Percentiles rank a stretch among this genome's conserved stretches.
Evolutionary conservation across 306 rosid species (phyloP).

Genomic region (Cyamopsis tetragonoloba): DNA sequence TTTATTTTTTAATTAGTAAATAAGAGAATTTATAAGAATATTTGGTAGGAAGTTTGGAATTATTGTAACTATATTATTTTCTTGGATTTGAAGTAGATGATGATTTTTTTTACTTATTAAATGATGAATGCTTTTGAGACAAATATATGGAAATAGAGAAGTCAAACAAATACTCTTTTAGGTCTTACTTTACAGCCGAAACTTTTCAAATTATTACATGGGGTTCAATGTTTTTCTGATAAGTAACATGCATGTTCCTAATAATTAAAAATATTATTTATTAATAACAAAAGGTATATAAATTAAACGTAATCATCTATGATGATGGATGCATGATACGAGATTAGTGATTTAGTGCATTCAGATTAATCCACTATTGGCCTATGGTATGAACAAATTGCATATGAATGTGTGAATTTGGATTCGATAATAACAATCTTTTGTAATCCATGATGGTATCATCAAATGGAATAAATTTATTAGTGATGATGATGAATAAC

Average conservation of each 20-base stretch:
- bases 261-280: no score
- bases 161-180: slow-evolving; percentile 2
- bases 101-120: not conserved
- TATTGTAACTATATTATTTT: not conserved
- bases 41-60: slow-evolving; percentile 12
- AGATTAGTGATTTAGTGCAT: not conserved
- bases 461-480: not conserved
- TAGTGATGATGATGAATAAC: slow-evolving; percentile 9
- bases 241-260: slow-evolving; percentile 11
- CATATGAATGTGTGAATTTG: not conserved
- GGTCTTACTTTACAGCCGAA: slow-evolving; percentile 26
- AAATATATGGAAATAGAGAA: not conserved
- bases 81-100: not conserved
- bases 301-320: not conserved
- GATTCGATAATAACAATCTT: not conserved
- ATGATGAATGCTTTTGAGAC: not conserved
- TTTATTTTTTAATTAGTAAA: no score
- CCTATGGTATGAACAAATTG: not conserved
- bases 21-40: no score
- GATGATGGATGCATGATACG: not conserved
- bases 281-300: not conserved
- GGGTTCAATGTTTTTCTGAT: slow-evolving; percentile 14
- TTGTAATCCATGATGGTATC: not conserved
- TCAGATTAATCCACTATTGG: slow-evolving; percentile 3
- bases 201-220: not conserved